Evolutionary conservation across 768 basidiomycete species (phyloP), one percentile per base, ranked within the genome.

Genomic region (Amanita muscaria): DNA sequence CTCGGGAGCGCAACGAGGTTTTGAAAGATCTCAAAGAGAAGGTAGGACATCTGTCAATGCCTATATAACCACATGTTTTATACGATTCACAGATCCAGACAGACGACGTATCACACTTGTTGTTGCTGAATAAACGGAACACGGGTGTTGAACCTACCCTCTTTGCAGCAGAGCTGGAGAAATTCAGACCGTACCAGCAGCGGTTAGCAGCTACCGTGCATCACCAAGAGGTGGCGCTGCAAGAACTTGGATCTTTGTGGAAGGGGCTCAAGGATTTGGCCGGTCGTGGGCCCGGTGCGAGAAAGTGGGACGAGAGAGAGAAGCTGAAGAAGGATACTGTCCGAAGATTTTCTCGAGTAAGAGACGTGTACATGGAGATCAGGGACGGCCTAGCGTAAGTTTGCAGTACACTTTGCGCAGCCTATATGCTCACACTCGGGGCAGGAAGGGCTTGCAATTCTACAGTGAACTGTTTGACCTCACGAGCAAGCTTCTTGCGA

Each of bases 11-110:
- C 39, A 77, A 75, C 9, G 87, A 93, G 53, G 81, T 91, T 0
- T 63, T 98, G 43, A 92, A 88, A 59, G 96, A 98, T 57, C 68
- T 99, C 39, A 99, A 98, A 60, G 93, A 97, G 34, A 96, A 94
- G 78, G 93, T 91, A 43, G 34, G n/a, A n/a, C n/a, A n/a, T n/a
- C n/a, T n/a, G 46, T 35, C 37, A 22, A 12, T 40, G 42, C 33
- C 48, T 24, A 6, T 12, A 29, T 12, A 12, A 29, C 27, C 25
- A 30, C 12, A 1, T 36, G 33, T 11, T 31, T 43, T 12, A 16
- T 25, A 15, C 21, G 19, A 8, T 27, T 37, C 37, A 2, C 53
- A 98, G 92, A 76, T 96, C 37, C 96, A 97, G 79, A 70, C 74
- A 21, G 96, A 99, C 63, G 96, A 99, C 52, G 94, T 98, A 21